phyloP scores from a whole-genome alignment of 345 rosid species.

The Laguncularia racemosa region DNA sequence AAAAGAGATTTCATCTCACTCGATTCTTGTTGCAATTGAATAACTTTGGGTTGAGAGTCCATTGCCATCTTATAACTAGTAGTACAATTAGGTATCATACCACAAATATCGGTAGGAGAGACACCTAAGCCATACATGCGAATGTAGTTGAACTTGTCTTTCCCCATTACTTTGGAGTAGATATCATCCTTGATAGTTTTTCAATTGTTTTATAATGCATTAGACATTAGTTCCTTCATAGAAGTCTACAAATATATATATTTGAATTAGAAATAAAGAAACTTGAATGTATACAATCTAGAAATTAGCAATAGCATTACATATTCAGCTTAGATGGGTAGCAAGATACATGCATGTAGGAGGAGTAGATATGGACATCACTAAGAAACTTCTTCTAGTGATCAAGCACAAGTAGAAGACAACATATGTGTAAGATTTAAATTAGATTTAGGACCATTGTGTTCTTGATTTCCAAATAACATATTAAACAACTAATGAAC shows the following conservation, averaged over 20 bases:
- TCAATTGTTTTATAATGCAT: not conserved
- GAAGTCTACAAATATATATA: not conserved
- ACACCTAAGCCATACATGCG: not conserved
- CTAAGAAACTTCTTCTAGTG: no score
- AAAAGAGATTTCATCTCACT: not conserved
- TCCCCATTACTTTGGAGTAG: slow-evolving; percentile 2
- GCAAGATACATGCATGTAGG: no score
- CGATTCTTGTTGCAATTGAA: not conserved
- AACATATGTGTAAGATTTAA: no score
- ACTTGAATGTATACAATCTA: no score
- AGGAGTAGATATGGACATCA: no score
- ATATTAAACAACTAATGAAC: not conserved
- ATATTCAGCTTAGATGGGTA: no score
- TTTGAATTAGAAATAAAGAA: no score
- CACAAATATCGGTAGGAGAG: no score
- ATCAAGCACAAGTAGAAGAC: no score
- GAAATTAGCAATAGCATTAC: no score
- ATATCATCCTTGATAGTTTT: not conserved
- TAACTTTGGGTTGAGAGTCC: not conserved
- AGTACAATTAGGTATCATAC: not conserved
- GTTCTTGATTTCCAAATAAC: no score
- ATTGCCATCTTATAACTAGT: not conserved
- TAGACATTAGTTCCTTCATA: not conserved
- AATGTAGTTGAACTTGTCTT: not conserved
- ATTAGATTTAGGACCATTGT: no score